Percentiles rank a stretch among this genome's conserved stretches.
phyloP scores from a whole-genome alignment of 176 grass and related monocot genomes.

The Hyparrhenia diplandra region DNA sequence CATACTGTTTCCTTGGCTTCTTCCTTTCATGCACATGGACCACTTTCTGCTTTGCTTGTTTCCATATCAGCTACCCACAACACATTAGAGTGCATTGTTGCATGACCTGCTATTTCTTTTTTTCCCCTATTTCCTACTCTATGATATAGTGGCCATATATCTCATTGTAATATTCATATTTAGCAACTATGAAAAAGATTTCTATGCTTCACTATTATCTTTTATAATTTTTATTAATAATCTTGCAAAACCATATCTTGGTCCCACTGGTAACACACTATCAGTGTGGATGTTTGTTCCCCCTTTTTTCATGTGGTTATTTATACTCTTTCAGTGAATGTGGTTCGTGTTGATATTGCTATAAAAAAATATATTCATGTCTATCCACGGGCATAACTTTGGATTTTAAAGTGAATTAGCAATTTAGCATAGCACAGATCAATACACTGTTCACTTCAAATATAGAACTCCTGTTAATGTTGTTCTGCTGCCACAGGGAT shows the following conservation, averaged over 20 bases:
- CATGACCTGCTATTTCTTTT: background rate
- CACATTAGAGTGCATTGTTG: background rate
- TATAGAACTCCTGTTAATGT: background rate
- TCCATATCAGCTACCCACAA: background rate
- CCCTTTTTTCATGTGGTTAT: background rate
- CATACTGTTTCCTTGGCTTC: background rate
- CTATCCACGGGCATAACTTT: slow-evolving; percentile 2
- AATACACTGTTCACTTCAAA: background rate
- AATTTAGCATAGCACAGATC: background rate
- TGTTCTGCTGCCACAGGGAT: background rate
- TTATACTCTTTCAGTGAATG: background rate
- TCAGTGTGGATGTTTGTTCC: background rate
- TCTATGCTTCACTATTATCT: too few species aligned
- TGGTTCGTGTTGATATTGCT: background rate
- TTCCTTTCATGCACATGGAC: background rate
- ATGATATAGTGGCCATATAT: background rate
- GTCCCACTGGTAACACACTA: background rate
- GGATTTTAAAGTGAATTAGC: background rate
- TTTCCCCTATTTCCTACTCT: background rate
- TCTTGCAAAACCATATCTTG: background rate
- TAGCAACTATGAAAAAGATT: background rate
- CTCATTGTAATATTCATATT: background rate
- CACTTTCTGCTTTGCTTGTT: background rate
- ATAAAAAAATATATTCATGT: background rate
- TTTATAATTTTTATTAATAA: too few species aligned